Percentiles rank a stretch among this genome's conserved stretches.
phyloP scores from a whole-genome alignment of 2,329 filamentous ascomycete species.

The Seiridium cupressi region DNA sequence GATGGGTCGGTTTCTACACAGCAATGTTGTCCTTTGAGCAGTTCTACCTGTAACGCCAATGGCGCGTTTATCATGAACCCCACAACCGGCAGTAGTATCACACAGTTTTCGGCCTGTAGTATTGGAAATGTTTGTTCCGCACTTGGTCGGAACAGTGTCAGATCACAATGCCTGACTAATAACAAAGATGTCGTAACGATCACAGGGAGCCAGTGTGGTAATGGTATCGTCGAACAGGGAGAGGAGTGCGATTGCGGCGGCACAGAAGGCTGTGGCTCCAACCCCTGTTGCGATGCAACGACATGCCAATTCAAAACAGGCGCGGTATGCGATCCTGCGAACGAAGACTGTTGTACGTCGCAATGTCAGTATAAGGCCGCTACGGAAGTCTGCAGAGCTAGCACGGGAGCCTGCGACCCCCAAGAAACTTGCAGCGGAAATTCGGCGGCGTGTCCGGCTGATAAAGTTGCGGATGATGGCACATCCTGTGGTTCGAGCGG shows the following conservation, averaged over 20 bases:
- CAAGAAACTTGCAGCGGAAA: slow-evolving; percentile 78
- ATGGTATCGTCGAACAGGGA: slow-evolving; percentile 91
- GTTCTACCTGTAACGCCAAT: slow-evolving; percentile 67
- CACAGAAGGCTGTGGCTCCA: slow-evolving; percentile 64
- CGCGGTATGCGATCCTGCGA: slow-evolving; percentile 76
- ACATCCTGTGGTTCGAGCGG: slow-evolving; percentile 66
- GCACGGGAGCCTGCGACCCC: slow-evolving; percentile 80
- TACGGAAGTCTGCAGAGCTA: slow-evolving; percentile 76
- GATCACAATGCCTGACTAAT: slow-evolving; percentile 74
- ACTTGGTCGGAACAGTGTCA: slow-evolving; percentile 73
- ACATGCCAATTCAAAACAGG: slow-evolving; percentile 81
- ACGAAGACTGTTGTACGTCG: slow-evolving; percentile 76
- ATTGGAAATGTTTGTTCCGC: slow-evolving; percentile 94
- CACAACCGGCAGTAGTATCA: slow-evolving; percentile 71
- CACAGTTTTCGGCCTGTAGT: slow-evolving; percentile 80
- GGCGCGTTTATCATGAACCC: slow-evolving; percentile 96
- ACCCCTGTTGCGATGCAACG: slow-evolving; percentile 77
- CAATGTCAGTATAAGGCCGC: slow-evolving; percentile 65
- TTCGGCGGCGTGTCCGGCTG: slow-evolving; percentile 69
- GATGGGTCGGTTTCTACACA: slow-evolving; percentile 52
- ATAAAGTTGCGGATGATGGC: slow-evolving; percentile 69
- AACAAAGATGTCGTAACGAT: slow-evolving; percentile 83
- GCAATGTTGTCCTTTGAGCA: slow-evolving; percentile 77
- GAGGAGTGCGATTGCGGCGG: slow-evolving; percentile 98
- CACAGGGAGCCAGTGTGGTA: slow-evolving; percentile 83